phyloP scores from a whole-genome alignment of 805 yeast genomes.

The Wickerhamiella kurtzmanii region DNA sequence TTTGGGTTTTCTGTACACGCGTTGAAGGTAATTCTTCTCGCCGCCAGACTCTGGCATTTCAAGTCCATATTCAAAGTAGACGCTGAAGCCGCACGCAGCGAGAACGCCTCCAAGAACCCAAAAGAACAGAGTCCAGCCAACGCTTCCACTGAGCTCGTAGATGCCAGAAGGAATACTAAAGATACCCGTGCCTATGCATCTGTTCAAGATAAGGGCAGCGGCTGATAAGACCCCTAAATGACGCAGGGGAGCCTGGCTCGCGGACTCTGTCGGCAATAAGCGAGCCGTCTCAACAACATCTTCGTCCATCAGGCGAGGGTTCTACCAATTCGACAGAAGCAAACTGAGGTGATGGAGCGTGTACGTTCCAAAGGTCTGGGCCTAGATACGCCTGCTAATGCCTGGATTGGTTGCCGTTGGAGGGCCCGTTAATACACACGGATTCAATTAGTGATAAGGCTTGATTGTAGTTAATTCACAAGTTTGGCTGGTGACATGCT shows the following conservation, averaged over 20 bases:
- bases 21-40: slow-evolving; percentile 52
- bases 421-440: too few relatives aligned
- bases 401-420: too few relatives aligned
- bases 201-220: slow-evolving; percentile 39
- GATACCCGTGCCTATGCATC: slow-evolving; percentile 66
- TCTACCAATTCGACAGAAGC: too few relatives aligned
- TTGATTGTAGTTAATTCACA: too few relatives aligned
- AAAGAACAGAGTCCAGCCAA: slow-evolving; percentile 41
- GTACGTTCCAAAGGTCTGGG: too few relatives aligned
- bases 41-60: slow-evolving; percentile 57
- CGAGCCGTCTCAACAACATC: background rate
- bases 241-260: slow-evolving; percentile 1
- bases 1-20: slow-evolving; percentile 41
- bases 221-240: slow-evolving; percentile 26
- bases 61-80: slow-evolving; percentile 52
- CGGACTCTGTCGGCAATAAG: background rate
- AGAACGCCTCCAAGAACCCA: slow-evolving; percentile 54
- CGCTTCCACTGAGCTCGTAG: slow-evolving; percentile 42
- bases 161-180: slow-evolving; percentile 57
- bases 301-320: background rate
- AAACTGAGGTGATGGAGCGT: too few relatives aligned
- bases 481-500: too few relatives aligned
- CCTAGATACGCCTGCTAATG: too few relatives aligned
- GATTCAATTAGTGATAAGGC: too few relatives aligned
- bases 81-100: slow-evolving; percentile 41